These are phyloP conservation scores for Pseudocercospora vitis DNA, from an alignment of 2,329 filamentous ascomycete genomes.

Conservation along the genomic window DNA sequence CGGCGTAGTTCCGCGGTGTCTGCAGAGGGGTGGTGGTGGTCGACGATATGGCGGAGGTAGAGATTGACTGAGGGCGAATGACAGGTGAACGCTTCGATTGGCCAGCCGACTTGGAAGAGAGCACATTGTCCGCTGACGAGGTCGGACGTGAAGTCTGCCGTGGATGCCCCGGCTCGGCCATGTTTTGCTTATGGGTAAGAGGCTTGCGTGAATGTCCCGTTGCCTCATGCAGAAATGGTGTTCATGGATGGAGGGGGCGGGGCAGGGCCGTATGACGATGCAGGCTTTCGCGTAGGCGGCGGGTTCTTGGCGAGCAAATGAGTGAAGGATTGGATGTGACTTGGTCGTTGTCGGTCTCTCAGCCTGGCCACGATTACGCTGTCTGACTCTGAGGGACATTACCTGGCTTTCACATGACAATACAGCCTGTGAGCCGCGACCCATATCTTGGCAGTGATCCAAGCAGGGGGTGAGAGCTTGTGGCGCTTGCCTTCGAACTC, in stretches of 20 bases:
- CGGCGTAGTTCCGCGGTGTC: conserved; percentile 29
- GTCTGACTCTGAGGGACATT: neutral
- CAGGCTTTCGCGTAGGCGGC: neutral
- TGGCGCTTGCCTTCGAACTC: neutral
- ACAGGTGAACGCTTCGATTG: conserved; percentile 16
- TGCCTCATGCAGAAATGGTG: neutral
- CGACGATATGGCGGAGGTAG: conserved; percentile 27
- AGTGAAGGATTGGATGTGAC: no score
- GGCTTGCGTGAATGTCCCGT: neutral
- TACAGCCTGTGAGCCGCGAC: neutral
- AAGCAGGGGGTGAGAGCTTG: neutral
- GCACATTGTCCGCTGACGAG: conserved; percentile 5
- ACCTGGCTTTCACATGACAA: neutral
- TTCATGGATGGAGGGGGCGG: neutral
- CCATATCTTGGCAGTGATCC: neutral
- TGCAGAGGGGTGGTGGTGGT: conserved; percentile 26
- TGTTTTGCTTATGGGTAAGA: neutral
- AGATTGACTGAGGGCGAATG: conserved; percentile 20
- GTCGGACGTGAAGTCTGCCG: neutral
- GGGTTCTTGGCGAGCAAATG: neutral
- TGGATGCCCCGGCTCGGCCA: neutral
- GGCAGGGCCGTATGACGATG: neutral
- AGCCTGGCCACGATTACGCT: neutral
- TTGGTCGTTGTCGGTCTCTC: neutral
- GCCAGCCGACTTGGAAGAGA: conserved; percentile 4